Conservation (phyloP, 768 basidiomycete species). For the Gloeostereum incarnatum region DNA sequence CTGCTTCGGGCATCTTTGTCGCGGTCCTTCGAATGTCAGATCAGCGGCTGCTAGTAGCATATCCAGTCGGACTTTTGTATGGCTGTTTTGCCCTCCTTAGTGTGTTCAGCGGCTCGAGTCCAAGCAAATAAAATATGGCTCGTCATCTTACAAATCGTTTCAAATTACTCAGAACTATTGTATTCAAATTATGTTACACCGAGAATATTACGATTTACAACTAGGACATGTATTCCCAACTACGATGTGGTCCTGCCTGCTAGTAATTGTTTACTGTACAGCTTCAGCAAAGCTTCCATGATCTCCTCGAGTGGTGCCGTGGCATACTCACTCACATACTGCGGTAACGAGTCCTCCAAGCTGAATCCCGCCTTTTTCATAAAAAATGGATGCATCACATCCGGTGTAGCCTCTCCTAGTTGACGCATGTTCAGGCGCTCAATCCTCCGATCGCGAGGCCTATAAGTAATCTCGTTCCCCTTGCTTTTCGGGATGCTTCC, state of each 20-base stretch:
- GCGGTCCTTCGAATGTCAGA: conserved; percentile 93
- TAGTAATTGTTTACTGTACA: conserved; percentile 70
- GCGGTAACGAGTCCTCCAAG: conserved; percentile 76
- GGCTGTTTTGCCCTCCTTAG: conserved; percentile 91
- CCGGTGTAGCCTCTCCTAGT: conserved; percentile 81
- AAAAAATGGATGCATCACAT: conserved; percentile 83
- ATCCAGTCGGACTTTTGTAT: conserved; percentile 90
- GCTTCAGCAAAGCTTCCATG: conserved; percentile 65
- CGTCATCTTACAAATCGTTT: too few relatives aligned
- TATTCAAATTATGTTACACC: too few relatives aligned
- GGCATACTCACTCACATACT: conserved; percentile 82
- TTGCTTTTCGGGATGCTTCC: conserved; percentile 8
- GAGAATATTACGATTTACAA: too few relatives aligned
- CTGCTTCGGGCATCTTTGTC: conserved; percentile 93
- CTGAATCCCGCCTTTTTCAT: conserved; percentile 81
- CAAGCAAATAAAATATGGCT: too few relatives aligned
- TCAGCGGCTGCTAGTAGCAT: conserved; percentile 91
- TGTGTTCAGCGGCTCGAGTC: conserved; percentile 62
- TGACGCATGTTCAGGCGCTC: conserved; percentile 81
- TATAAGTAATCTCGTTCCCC: conserved; percentile 35
- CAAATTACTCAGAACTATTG: too few relatives aligned
- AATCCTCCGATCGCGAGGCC: conserved; percentile 51
- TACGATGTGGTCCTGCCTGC: conserved; percentile 14
- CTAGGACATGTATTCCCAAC: too few relatives aligned
- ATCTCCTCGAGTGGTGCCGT: conserved; percentile 78